Base-by-base conservation (phyloP, 129 eudicot genomes). In the Centaurea solstitialis region DNA sequence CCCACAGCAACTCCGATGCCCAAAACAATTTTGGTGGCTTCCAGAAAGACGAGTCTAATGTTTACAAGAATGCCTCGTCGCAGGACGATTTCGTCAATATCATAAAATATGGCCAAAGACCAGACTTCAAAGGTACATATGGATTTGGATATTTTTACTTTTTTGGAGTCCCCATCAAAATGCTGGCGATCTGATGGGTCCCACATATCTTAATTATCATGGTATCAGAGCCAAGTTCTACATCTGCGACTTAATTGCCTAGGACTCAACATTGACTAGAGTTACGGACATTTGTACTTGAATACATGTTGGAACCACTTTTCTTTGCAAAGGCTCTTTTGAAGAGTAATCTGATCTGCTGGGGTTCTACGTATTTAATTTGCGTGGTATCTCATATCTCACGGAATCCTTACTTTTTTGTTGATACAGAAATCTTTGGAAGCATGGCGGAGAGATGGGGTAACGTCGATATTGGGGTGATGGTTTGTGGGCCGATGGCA, bases 401-500 rank as follows among this genome's bases (percentile, higher is more conserved):
- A 10, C 4, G 13, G 4, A 77, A 24, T 65, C 39, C 28, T 15
- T 40, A 7, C 21, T n/a, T 78, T 71, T 4, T 26, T 41, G 3
- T 43, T 72, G 26, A n/a, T 90, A 87, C 87, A 94, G 98, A 86
- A 68, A 89, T 92, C 3, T 94, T 94, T 69, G 90, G 83, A 73
- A 78, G 88, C 22, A 71, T 87, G 80, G 80, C 97, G 6, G 90
- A 86, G 50, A 38, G 85, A 59, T 94, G 94, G 98, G 97, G 91
- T 15, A 84, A 87, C 64, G 94, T 87, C 5, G 94, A 94, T 68
- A 79, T 94, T 7, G 98, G 97, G 28, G 98, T 94, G 37, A 92
- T 94, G 67, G 94, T 92, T 21, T 94, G 97, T 76, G 98, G 98
- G 6, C 98, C 98, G 13, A 80, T 92, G 40, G 85, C 93, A 41